Evolutionary conservation across 345 rosid species (phyloP).

Genomic region (Eucalyptus lansdowneana): DNA sequence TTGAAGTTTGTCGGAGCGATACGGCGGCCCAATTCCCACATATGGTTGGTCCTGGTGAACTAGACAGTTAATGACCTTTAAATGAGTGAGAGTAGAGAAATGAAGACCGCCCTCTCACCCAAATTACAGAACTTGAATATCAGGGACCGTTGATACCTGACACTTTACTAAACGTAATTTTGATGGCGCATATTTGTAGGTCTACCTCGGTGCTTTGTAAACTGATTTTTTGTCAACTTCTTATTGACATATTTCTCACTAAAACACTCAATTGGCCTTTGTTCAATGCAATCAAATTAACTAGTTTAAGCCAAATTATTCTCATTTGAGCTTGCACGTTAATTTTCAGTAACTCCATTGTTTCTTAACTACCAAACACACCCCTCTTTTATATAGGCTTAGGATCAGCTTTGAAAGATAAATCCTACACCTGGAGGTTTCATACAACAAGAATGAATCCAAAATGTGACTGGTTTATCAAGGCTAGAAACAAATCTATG

Average conservation of each 20-base stretch:
- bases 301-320: not conserved
- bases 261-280: not conserved
- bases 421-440: not conserved
- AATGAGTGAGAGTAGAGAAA: not conserved
- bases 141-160: not conserved
- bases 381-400: not conserved
- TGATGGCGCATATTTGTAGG: not conserved
- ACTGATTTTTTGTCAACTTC: not conserved
- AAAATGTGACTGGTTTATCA: not conserved
- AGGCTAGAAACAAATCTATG: not conserved
- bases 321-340: not conserved
- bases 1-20: not conserved
- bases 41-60: not conserved
- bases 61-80: not conserved
- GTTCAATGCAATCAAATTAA: not conserved
- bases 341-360: not conserved
- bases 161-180: not conserved
- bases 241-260: not conserved
- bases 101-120: not conserved
- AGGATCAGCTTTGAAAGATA: not conserved
- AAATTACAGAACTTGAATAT: not conserved
- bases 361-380: not conserved
- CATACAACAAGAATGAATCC: not conserved
- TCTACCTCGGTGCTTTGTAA: not conserved
- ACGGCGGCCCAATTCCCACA: not conserved